These are phyloP conservation scores for Coemansia sp. DNA, from an alignment of 192 early-diverging fungal genomes.

Conservation along the genomic window DNA sequence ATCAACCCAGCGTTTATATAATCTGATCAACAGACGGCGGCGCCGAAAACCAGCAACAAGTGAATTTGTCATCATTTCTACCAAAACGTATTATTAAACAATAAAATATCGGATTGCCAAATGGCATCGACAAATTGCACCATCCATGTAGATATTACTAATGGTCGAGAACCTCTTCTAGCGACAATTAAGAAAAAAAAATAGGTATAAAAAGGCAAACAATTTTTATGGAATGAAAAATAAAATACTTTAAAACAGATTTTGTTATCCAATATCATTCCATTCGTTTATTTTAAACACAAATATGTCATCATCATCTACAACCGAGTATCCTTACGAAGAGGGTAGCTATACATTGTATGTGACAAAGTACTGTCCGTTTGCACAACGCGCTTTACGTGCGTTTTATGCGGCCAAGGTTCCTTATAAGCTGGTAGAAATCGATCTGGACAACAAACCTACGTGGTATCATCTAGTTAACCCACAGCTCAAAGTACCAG, in stretches of 20 bases:
- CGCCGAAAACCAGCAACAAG: too few relatives aligned
- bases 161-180: not conserved
- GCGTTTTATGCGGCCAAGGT: conserved; percentile 60
- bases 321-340: conserved; percentile 23
- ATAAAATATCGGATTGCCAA: not conserved
- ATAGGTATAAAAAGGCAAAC: not conserved
- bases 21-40: too few relatives aligned
- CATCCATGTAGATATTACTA: not conserved
- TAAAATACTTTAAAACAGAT: too few relatives aligned
- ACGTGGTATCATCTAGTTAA: conserved; percentile 65
- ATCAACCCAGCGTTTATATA: too few relatives aligned
- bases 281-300: not conserved
- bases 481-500: conserved; percentile 69
- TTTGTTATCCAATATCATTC: not conserved
- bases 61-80: too few relatives aligned
- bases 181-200: not conserved
- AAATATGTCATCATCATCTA: conserved; percentile 6
- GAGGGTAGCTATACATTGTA: conserved; percentile 57
- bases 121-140: not conserved
- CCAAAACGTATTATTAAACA: too few relatives aligned
- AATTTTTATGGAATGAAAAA: too few relatives aligned
- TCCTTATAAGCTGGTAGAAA: conserved; percentile 57
- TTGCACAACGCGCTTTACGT: conserved; percentile 65
- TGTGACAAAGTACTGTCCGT: conserved; percentile 63
- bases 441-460: conserved; percentile 68